Base-by-base conservation (phyloP, 2,329 filamentous ascomycete species). In the Colletotrichum eleusines region DNA sequence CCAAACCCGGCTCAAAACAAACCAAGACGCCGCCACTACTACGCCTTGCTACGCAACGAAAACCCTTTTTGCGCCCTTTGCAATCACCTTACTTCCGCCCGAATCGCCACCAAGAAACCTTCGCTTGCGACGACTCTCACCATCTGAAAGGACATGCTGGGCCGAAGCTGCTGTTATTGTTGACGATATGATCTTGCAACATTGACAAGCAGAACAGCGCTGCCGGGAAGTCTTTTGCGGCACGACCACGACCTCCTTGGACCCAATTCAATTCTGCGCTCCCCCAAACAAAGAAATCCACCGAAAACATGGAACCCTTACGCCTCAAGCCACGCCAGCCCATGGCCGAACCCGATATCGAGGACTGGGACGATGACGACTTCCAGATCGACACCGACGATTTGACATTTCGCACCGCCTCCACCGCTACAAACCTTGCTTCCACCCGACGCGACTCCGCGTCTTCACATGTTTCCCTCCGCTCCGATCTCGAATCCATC, bases 311-410 rank as follows among this genome's bases (percentile, higher is more conserved):
- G 86, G 88, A 88, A 61, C 81, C 86, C 53, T 77, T 88, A 76
- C 85, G 84, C 74, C 80, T 88, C 50, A 88, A 88, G 78, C 81
- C 83, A 51, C 82, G 86, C 65, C 83, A 83, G 72, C 84, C 88
- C 58, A 86, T 88, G 75, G 58, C 54, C 44, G 86, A 88, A 78
- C 87, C 89, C 70, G 82, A 85, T 23, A 86, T 95, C 74, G 93
- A 95, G 80, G 91, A 89, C 80, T 96, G 92, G 89, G 92, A 95
- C 77, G 90, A 95, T 77, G 92, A 92, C 75, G 90, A 92, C 80
- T 91, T 94, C 76, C 83, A 91, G 74, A 89, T 93, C 76, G 91
- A 92, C 26, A 87, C 87, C 64, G 90, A 93, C 74, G 85, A 93
- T 81, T 81, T 92, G 74, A 85, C 84, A 64, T 87, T 91, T 73